Evolutionary conservation across 106 monocot species (phyloP), one percentile per base, ranked within the genome.

Genomic region (Phalaenopsis equestris): DNA sequence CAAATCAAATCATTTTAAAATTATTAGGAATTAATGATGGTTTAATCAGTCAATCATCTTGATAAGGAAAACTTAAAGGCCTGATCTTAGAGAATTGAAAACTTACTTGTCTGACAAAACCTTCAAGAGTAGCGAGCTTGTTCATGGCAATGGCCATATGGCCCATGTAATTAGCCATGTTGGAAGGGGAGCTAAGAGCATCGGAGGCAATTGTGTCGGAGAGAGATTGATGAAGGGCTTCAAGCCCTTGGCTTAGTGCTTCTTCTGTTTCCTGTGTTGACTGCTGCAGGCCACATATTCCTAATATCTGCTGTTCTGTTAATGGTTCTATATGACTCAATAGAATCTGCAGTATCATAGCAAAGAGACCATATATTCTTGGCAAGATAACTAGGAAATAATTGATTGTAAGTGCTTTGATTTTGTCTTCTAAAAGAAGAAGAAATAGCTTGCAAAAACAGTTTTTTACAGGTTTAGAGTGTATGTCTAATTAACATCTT

Each of bases 81-180:
- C 61, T 21, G 38, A 38, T 37, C 15, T 37, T 10, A 70, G 38
- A 14, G 38, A 70, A 70, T 39, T 11, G 3, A 37, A 38, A 1
- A 70, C 81, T 79, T 92, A 94, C 96, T 82, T 96, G 92, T 79
- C 79, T 85, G 45, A 96, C 92, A 56, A 96, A 94, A 64, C 87
- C 87, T 77, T 96, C 90, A 42, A 96, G 82, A 18, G 85, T 87
- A 76, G 88, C 75, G 86, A 96, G 96, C 86, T 96, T 96, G 88
- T 85, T 90, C 70, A 96, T 84, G 83, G 96, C 94, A 39, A 89
- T 24, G 42, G 87, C 90, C 93, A 96, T 96, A 82, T 93, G 93
- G 10, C 85, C 89, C 96, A 96, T 96, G 88, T 94, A 93, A 78
- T 91, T 91, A 74, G 92, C 96, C 85, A 96, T 86, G 87, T 94